Base-by-base conservation (phyloP, 1,284 basidiomycete genomes). In the Malassezia nana region DNA sequence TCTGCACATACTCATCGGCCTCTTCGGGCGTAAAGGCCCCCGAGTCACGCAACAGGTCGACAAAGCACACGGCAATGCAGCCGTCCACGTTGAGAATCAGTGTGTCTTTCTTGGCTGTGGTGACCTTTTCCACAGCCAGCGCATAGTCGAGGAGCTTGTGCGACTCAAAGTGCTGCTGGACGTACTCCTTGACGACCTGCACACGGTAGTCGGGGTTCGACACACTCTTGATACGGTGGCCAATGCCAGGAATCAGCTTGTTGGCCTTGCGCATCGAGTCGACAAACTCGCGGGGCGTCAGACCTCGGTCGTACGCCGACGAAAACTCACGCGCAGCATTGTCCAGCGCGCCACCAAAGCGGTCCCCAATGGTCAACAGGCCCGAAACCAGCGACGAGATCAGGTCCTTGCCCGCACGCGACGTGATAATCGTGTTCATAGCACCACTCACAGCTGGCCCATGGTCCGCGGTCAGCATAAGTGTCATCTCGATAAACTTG, bases 361-460 rank as follows among this genome's bases (percentile, higher is more conserved):
- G 87, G 78, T 87, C 88, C 75, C 92, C 92, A 69, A 96, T 98
- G 63, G 92, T 96, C 74, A 98, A 81, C 58, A 96, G 83, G 81
- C 92, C 92, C 57, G 91, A 89, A 12, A 88, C 87, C 62, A 98
- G 82, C 62, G 89, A 95, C 22, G 90, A 95, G 76, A 98, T 91
- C 66, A 98, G 79, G 77, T 98, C 92, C 80, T 98, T 98, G 77
- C 92, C 92, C 45, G 92, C 92, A 80, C 92, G 91, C 42, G 90
- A 86, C 25, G 92, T 91, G 76, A 98, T 91, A 76, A 98, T 96
- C 62, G 92, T 96, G 81, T 94, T 98, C 92, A 98, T 98, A 28
- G 92, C 92, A 79, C 91, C 86, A 49, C 72, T 79, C 41, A 81
- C 79, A 55, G 75, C 74, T 29, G 75, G 76, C 54, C 75, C 91